Conservation (phyloP, 768 basidiomycete species). For the Wakefieldia striispora region DNA sequence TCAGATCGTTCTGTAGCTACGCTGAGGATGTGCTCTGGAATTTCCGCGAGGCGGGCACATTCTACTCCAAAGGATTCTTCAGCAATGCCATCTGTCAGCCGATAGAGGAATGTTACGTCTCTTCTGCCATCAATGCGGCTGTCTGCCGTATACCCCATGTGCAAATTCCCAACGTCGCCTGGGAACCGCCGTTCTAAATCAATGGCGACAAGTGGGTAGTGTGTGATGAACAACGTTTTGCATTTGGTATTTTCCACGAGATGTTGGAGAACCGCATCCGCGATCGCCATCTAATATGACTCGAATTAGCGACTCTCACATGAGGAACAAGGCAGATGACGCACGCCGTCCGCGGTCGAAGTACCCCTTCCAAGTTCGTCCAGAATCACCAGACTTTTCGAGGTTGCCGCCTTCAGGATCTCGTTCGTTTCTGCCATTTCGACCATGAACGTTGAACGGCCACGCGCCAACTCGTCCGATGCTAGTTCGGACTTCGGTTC, state of each 20-base stretch:
- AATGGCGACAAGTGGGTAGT: constrained; percentile 84
- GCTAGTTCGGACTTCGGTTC: constrained; percentile 42
- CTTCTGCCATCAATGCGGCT: constrained; percentile 67
- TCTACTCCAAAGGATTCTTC: constrained; percentile 89
- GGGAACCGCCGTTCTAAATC: constrained; percentile 62
- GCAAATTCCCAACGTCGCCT: constrained; percentile 65
- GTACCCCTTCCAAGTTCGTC: constrained; percentile 92
- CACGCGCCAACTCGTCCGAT: constrained; percentile 81
- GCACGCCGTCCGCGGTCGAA: constrained; percentile 84
- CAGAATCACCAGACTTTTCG: constrained; percentile 79
- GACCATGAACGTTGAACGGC: constrained; percentile 95
- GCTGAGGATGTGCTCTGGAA: constrained; percentile 68
- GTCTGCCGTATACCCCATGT: constrained; percentile 82
- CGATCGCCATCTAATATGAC: constrained; percentile 73
- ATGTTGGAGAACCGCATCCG: constrained; percentile 74
- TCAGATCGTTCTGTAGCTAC: constrained; percentile 56
- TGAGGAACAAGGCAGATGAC: constrained; percentile 11
- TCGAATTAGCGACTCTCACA: constrained; percentile 3
- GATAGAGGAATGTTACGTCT: constrained; percentile 87
- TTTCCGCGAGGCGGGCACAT: constrained; percentile 83
- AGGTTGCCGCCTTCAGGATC: constrained; percentile 74
- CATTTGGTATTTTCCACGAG: constrained; percentile 56
- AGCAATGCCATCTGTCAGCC: constrained; percentile 67
- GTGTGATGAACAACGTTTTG: constrained; percentile 91
- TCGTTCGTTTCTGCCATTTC: constrained; percentile 94